Evolutionary conservation across 345 rosid species (phyloP), one percentile per base, ranked within the genome.

Genomic region (Capsella bursapastoris): DNA sequence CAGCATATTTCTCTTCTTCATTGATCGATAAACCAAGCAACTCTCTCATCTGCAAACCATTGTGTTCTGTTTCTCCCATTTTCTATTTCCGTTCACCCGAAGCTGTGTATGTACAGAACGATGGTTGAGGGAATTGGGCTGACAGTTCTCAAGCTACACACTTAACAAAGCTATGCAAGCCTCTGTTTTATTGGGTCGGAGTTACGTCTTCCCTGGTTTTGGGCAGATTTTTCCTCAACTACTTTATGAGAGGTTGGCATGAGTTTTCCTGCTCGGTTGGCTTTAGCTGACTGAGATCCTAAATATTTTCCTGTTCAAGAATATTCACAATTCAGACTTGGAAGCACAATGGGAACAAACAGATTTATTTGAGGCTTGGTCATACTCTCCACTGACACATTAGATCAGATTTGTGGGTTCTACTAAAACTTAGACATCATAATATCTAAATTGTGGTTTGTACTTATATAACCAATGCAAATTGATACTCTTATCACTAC

Each of bases 171-270:
- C 79, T 68, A 76, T 76, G 75, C 59, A 1, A 64, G 72, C 80
- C 80, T 77, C 40, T 64, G 80, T 49, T 77, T 77, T 64, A 77
- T 65, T 57, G 76, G 76, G 16, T 77, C 76, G 0, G 80, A 57
- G 57, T 77, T 63, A 7, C 80, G 76, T 41, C 80, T 64, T 71
- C 27, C 65, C 27, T 43, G 68, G 62, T 50, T 65, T 10, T 70
- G 61, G 8, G 32, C 37, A 43, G 38, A 31, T 60, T 64, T 65
- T 1, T 74, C 66, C 41, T 65, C 66, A 8, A 7, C 71, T 35
- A 15, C 50, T 35, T 65, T 65, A 0, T 57, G 72, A 56, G 72
- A 47, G 16, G 72, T 28, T 57, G 64, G 50, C 10, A 3, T 27
- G 22, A 73, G 49, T 56, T 74, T 74, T 47, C 64, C 76, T 0